These are phyloP conservation scores for Evansstolkia leycettana DNA, from an alignment of 495 filamentous ascomycete genomes.

Conservation along the genomic window DNA sequence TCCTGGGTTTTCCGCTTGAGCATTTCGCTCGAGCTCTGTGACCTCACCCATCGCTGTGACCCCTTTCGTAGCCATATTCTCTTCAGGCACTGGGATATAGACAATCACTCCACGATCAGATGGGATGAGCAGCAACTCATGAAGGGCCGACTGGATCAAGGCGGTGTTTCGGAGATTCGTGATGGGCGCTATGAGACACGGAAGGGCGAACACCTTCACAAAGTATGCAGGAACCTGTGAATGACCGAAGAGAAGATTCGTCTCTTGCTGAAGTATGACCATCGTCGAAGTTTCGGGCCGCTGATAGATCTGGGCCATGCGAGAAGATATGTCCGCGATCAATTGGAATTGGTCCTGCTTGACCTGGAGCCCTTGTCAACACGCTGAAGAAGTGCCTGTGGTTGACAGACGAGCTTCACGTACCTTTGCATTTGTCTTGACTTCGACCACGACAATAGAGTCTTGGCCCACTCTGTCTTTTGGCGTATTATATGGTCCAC, in stretches of 20 bases:
- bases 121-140: slow-evolving; percentile 51
- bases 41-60: slow-evolving; percentile 58
- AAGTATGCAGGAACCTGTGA: slow-evolving; percentile 70
- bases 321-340: slow-evolving; percentile 53
- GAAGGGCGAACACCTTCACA: slow-evolving; percentile 63
- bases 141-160: slow-evolving; percentile 58
- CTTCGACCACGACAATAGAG: slow-evolving; percentile 63
- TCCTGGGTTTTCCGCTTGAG: slow-evolving; percentile 19
- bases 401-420: slow-evolving; percentile 11
- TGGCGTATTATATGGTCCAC: slow-evolving; percentile 37
- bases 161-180: slow-evolving; percentile 74
- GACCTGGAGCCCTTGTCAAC: slow-evolving; percentile 11
- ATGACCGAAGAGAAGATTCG: slow-evolving; percentile 62
- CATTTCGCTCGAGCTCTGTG: slow-evolving; percentile 39
- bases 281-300: slow-evolving; percentile 58
- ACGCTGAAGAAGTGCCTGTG: neutral
- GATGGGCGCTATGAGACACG: slow-evolving; percentile 53
- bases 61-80: slow-evolving; percentile 58
- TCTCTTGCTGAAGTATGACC: slow-evolving; percentile 60
- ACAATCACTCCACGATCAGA: slow-evolving; percentile 54
- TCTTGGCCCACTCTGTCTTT: slow-evolving; percentile 49
- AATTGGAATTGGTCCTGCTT: slow-evolving; percentile 36
- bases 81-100: slow-evolving; percentile 56
- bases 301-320: slow-evolving; percentile 61
- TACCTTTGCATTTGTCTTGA: slow-evolving; percentile 78